Conservation (phyloP, 257 asterid genomes). For the Euphrasia confusa region DNA sequence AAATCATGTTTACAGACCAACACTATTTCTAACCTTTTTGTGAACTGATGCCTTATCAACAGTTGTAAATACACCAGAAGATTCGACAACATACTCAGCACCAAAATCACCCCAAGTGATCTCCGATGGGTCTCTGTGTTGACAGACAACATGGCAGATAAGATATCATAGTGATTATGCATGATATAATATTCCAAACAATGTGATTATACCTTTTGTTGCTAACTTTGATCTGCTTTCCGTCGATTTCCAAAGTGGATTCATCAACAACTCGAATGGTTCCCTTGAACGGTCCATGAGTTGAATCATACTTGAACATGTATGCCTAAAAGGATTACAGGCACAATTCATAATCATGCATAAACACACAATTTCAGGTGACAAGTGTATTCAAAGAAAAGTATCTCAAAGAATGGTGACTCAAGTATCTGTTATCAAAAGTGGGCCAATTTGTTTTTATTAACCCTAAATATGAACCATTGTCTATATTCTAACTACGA, state of each 20-base stretch:
- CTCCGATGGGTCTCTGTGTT: constrained; percentile 68
- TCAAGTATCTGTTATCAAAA: background rate
- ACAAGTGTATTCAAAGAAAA: constrained; percentile 9
- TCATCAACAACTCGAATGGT: constrained; percentile 66
- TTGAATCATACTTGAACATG: constrained; percentile 96
- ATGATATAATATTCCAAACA: background rate
- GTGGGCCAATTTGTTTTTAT: background rate
- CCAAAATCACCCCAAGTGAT: constrained; percentile 98
- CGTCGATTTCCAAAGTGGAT: constrained; percentile 86
- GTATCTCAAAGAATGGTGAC: background rate
- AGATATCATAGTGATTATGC: background rate
- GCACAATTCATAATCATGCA: constrained; percentile 17
- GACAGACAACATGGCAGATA: constrained; percentile 19
- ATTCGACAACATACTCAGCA: constrained; percentile 84
- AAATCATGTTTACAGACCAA: constrained; percentile 10
- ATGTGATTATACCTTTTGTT: constrained; percentile 54
- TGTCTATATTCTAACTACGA: background rate
- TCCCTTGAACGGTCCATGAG: constrained; percentile 86
- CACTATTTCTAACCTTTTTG: constrained; percentile 56
- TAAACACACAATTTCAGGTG: constrained; percentile 6
- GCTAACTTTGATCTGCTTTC: constrained; percentile 70
- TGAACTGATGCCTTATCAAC: constrained; percentile 82
- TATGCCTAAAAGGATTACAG: constrained; percentile 59
- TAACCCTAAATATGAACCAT: background rate
- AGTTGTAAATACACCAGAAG: constrained; percentile 88